Base-by-base conservation (phyloP, 768 basidiomycete genomes). In the Macrolepiota fuliginosa region DNA sequence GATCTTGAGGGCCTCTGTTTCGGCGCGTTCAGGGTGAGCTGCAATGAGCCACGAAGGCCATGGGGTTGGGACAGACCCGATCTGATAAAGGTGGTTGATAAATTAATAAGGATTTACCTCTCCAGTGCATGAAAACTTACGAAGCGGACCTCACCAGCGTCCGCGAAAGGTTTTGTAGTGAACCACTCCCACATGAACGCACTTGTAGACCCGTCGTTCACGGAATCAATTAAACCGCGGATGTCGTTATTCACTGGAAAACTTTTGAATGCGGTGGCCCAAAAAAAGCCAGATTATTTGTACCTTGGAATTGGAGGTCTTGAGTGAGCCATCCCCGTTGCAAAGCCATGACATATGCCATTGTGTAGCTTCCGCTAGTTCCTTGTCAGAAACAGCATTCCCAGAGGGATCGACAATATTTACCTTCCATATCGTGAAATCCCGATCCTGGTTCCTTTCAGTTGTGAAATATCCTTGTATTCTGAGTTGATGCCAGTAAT, bases 21-120 rank as follows among this genome's bases (percentile, higher is more conserved):
- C 72, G 29, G 88, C 85, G 15, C 89, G 83, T n/a, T 79, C 72
- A 17, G 80, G 89, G 65, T 93, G 90, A 7, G 93, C 93, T 25
- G 92, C 96, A 68, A 98, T 92, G 61, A 92, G 76, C 96, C 96
- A 99, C 0, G 94, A 96, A 13, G 95, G 92, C 96, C 96, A 99
- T 0, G 96, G 96, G 0, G 96, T 98, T 39, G 88, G 88, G 4
- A 93, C 88, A 9, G 89, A 87, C 13, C 91, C 90, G 64, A 94
- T 92, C 91, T 93, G 58, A 40, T 24, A 25, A 52, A 40, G 7
- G 39, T 6, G 27, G 32, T 27, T 17, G 19, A 53, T 15, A 17
- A 27, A 15, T 6, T 3, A 32, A 32, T 7, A 32, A 32, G 29
- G 29, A 32, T 32, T 47, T 35, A 53, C 24, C 46, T 46, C 37